These are phyloP conservation scores for Cytospora mali DNA, from an alignment of 2,329 filamentous ascomycete genomes.

Conservation along the genomic window DNA sequence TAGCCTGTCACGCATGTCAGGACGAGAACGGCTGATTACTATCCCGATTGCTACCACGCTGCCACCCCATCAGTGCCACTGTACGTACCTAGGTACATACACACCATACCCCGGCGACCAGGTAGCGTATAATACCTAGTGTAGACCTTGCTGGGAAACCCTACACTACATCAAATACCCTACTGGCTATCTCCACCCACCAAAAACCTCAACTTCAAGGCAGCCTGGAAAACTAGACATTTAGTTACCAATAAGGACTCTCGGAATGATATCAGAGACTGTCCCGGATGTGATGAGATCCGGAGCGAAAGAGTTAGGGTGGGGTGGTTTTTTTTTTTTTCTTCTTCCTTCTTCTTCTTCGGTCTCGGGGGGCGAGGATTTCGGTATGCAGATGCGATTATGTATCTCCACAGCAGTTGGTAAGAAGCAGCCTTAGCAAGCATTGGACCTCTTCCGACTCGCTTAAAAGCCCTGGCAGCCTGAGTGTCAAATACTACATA, in stretches of 20 bases:
- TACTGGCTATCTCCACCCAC: neutral
- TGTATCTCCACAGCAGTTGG: too few relatives aligned
- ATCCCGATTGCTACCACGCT: neutral
- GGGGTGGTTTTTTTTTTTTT: too few relatives aligned
- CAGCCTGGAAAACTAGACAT: neutral
- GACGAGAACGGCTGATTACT: neutral
- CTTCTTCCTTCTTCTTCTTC: too few relatives aligned
- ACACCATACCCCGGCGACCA: too few relatives aligned
- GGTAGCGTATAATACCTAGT: too few relatives aligned
- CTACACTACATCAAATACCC: too few relatives aligned
- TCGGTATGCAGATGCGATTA: neutral
- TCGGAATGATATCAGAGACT: neutral
- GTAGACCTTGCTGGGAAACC: too few relatives aligned
- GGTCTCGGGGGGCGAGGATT: neutral
- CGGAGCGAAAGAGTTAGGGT: neutral
- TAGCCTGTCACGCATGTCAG: neutral
- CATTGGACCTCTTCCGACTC: neutral
- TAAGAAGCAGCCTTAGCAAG: too few relatives aligned
- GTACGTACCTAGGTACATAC: too few relatives aligned
- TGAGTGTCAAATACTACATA: too few relatives aligned
- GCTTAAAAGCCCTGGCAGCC: neutral
- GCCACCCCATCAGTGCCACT: too few relatives aligned
- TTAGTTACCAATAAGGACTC: neutral
- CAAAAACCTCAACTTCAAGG: neutral
- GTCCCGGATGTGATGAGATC: neutral